These are phyloP conservation scores for Hyphodiscus sp. DNA, from an alignment of 2,329 filamentous ascomycete species.

Conservation along the genomic window DNA sequence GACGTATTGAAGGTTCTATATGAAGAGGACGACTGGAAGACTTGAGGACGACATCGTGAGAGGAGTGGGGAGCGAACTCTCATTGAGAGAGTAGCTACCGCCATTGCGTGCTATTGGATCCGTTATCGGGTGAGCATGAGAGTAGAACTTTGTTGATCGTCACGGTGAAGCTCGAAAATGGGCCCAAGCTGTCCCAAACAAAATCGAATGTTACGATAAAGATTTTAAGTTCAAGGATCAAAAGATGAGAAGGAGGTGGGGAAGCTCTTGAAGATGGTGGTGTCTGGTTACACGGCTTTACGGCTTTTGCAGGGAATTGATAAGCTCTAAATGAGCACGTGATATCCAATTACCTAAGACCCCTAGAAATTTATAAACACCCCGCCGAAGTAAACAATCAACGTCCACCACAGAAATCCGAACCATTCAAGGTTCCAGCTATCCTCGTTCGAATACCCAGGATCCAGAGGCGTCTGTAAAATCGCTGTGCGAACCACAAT, in stretches of 20 bases:
- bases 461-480: neutral
- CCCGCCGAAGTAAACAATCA: neutral
- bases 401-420: neutral
- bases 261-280: neutral
- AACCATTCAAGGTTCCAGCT: neutral
- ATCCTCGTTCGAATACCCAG: neutral
- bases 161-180: slow-evolving; percentile 1
- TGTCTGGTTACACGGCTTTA: slow-evolving; percentile 5
- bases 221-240: neutral
- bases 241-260: neutral
- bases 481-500: slow-evolving; percentile 40
- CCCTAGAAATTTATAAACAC: neutral
- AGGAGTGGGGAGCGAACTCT: slow-evolving; percentile 14
- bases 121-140: slow-evolving; percentile 19
- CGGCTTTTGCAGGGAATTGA: slow-evolving; percentile 4
- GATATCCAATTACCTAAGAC: slow-evolving; percentile 4
- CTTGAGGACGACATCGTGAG: neutral
- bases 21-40: neutral
- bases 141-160: slow-evolving; percentile 3
- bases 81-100: slow-evolving; percentile 20
- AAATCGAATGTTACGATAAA: neutral
- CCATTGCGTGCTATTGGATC: slow-evolving; percentile 23
- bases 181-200: no score
- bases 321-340: slow-evolving; percentile 12
- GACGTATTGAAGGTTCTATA: neutral